These are phyloP conservation scores for Zoysia pacifica DNA, from an alignment of 176 grass and related monocot genomes.

Conservation along the genomic window DNA sequence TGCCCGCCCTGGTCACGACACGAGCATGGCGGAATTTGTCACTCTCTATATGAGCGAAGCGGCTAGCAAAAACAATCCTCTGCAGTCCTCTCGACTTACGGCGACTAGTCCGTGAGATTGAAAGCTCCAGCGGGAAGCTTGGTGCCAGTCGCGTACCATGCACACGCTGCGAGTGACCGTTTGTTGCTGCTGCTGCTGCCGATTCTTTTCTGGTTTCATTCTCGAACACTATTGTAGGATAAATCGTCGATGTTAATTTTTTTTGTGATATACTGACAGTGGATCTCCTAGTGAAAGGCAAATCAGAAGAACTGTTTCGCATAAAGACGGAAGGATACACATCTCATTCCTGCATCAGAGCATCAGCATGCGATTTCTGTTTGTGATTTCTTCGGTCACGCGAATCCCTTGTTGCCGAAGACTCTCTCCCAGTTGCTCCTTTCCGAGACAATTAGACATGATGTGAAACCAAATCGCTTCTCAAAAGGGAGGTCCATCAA, in stretches of 20 bases:
- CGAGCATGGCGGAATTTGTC: neutral
- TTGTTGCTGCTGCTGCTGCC: neutral
- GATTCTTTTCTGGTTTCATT: neutral
- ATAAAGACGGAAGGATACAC: too few relatives aligned
- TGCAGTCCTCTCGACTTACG: too few relatives aligned
- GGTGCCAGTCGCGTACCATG: too few relatives aligned
- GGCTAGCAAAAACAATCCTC: too few relatives aligned
- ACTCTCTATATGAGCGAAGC: too few relatives aligned
- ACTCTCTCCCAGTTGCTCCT: neutral
- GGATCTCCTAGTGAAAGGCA: neutral
- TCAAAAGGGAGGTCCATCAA: constrained; percentile 29
- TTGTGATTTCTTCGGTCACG: constrained; percentile 33
- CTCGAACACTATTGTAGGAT: neutral
- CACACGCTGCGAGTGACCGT: neutral
- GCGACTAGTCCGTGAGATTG: neutral
- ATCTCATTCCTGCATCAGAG: neutral
- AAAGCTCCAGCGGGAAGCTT: neutral
- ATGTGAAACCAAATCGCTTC: constrained; percentile 43
- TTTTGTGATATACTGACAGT: neutral
- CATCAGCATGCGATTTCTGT: neutral
- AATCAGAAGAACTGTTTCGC: too few relatives aligned
- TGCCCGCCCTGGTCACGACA: neutral
- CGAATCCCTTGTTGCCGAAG: constrained; percentile 39
- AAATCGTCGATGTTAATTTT: neutral
- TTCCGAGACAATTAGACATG: constrained; percentile 13